Evolutionary conservation across 805 yeast species (phyloP), one percentile per base, ranked within the genome.

Genomic region (Teunomyces cretensis): DNA sequence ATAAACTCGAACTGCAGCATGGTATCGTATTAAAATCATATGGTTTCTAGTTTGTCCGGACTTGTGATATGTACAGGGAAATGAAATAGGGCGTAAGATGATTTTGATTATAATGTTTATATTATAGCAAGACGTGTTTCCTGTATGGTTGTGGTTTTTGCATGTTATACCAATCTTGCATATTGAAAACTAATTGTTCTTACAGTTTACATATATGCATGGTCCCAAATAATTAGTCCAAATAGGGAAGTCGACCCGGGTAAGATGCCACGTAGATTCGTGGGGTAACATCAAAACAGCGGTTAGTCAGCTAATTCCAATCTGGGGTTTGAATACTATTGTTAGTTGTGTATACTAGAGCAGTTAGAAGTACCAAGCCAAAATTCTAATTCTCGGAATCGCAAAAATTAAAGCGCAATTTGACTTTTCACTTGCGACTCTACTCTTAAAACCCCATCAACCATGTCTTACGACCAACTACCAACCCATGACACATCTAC

Each of bases 1-100:
- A 65, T 51, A 44, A 49, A 49, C 33, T 55, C 58, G 15, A 12
- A 33, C 22, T 26, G 31, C 40, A 41, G 44, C 39, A 41, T 33
- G 1, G 19, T 33, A 16, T 12, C 27, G 26, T 22, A 22, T 16
- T 35, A 24, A 35, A 35, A n/a, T 35, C 38, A 35, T 35, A 35
- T n/a, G 38, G 33, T 24, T 7, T 35, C 17, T 33, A 22, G 16
- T 11, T 6, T 8, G 2, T 35, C 26, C n/a, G 19, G 13, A 35
- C 17, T 17, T 13, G 15, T 22, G 19, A 24, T 22, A 11, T 22
- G 24, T 33, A 12, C 27, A 17, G 22, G 22, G 15, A 11, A 4
- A 19, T 4, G 27, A 11, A 9, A n/a, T 35, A 13, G 24, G 14
- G 3, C 8, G 4, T 32, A 32, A 15, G 19, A 8, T 14, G 12